phyloP scores from a whole-genome alignment of 169 alveolate species.

The Eimeria acervulina region DNA sequence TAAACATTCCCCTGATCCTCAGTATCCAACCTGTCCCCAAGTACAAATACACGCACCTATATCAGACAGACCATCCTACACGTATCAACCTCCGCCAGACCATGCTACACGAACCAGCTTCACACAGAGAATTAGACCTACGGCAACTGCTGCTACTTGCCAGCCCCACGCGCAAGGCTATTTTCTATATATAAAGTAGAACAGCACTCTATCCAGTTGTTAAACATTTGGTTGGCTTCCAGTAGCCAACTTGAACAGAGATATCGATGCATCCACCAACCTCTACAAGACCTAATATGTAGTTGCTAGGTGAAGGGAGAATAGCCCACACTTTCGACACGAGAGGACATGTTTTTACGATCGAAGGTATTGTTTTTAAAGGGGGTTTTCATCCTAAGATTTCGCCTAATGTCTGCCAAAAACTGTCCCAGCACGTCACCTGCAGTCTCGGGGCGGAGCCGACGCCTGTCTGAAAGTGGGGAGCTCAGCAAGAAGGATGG shows the following conservation, averaged over 20 bases:
- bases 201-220: neutral
- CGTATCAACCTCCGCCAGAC: no score
- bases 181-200: neutral
- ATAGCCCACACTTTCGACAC: neutral
- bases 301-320: neutral
- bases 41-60: neutral
- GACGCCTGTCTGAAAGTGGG: slow-evolving; percentile 10
- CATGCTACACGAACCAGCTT: no score
- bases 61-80: no score
- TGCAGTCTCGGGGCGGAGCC: slow-evolving; percentile 67
- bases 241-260: neutral
- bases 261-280: neutral
- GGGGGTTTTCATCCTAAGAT: neutral
- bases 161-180: neutral
- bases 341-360: neutral
- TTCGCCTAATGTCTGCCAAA: neutral
- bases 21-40: neutral
- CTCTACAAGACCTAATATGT: neutral
- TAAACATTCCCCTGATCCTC: neutral
- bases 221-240: neutral
- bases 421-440: neutral
- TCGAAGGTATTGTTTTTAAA: neutral
- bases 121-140: no score
- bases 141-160: neutral
- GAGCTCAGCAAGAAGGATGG: neutral